Conservation (phyloP, 208 protist species). For the Wallacemonas sp. region DNA sequence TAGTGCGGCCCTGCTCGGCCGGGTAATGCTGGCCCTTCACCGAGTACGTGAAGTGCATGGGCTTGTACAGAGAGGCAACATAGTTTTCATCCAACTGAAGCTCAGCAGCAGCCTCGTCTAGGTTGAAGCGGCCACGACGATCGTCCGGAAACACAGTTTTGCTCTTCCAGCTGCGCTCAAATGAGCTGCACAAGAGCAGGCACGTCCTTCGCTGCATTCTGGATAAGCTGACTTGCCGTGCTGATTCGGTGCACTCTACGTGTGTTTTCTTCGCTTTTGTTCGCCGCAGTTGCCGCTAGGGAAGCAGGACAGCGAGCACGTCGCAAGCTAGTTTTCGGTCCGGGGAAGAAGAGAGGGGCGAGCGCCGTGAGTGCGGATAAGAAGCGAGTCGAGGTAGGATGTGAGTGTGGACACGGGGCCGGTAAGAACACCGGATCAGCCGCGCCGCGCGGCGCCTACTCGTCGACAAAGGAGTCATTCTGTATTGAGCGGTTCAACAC, state of each 20-base stretch:
- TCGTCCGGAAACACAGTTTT: slow-evolving; percentile 56
- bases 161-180: slow-evolving; percentile 55
- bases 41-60: slow-evolving; percentile 75
- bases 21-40: slow-evolving; percentile 83
- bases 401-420: too few relatives aligned
- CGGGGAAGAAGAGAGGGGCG: too few relatives aligned
- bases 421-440: too few relatives aligned
- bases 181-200: slow-evolving; percentile 26
- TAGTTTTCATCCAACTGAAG: slow-evolving; percentile 78
- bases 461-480: too few relatives aligned
- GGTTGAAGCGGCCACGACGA: slow-evolving; percentile 77
- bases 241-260: neutral
- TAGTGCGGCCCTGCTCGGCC: slow-evolving; percentile 69
- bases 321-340: too few relatives aligned
- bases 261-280: neutral
- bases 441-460: too few relatives aligned
- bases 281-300: neutral
- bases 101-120: slow-evolving; percentile 74
- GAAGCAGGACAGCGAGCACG: too few relatives aligned
- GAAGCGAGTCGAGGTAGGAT: too few relatives aligned
- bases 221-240: neutral
- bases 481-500: too few relatives aligned
- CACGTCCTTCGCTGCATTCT: slow-evolving; percentile 15
- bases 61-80: slow-evolving; percentile 76
- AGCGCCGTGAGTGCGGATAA: too few relatives aligned